Evolutionary conservation across 257 asterid genomes (phyloP).

Genomic region (Anisodus acutangulus): DNA sequence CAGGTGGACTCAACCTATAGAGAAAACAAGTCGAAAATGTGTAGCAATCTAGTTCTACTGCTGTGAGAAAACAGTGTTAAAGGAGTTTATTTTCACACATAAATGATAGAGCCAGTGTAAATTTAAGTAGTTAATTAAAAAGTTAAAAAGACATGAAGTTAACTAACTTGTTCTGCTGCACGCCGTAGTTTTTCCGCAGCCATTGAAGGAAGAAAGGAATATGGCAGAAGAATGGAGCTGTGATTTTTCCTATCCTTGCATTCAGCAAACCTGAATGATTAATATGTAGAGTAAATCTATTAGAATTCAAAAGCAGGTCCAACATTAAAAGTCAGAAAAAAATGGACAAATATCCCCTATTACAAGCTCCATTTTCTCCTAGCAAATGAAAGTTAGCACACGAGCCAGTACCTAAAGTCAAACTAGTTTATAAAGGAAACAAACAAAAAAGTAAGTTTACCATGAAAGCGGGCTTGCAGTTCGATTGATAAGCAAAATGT

Average conservation of each 20-base stretch:
- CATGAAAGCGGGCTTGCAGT: slow-evolving; percentile 94
- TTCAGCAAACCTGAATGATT: slow-evolving; percentile 94
- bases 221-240: slow-evolving; percentile 70
- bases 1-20: neutral
- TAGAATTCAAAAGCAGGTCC: slow-evolving; percentile 51
- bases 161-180: slow-evolving; percentile 78
- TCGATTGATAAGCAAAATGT: slow-evolving; percentile 85
- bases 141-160: slow-evolving; percentile 25
- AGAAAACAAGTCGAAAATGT: slow-evolving; percentile 18
- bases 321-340: neutral
- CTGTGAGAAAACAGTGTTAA: neutral
- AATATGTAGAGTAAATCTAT: slow-evolving; percentile 69
- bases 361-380: slow-evolving; percentile 9
- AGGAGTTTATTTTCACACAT: slow-evolving; percentile 22
- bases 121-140: neutral
- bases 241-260: slow-evolving; percentile 91
- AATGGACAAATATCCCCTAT: neutral
- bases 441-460: slow-evolving; percentile 42
- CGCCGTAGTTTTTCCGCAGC: slow-evolving; percentile 74
- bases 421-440: neutral
- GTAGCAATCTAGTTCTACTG: slow-evolving; percentile 19
- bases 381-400: slow-evolving; percentile 24
- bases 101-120: slow-evolving; percentile 13
- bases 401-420: neutral
- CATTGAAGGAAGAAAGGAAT: slow-evolving; percentile 92